Base-by-base conservation (phyloP, 139 green algal species). In the Pycnococcus provasolii region DNA sequence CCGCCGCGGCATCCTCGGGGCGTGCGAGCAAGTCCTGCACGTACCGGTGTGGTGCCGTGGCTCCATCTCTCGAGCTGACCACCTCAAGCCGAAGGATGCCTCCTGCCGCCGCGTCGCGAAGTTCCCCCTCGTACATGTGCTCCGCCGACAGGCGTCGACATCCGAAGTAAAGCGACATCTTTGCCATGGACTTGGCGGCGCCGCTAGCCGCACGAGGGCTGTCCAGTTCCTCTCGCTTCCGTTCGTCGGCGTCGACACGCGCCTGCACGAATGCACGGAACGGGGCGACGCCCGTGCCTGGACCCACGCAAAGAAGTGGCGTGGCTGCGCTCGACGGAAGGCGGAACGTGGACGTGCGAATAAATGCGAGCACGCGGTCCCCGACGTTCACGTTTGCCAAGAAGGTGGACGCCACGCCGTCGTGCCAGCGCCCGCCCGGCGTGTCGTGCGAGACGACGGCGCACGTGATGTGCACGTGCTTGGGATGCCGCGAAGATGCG, bases 241-340 rank as follows among this genome's bases (percentile, higher is more conserved):
- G 26, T 26, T 26, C 26, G 26, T 26, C 26, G 26, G 26, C 26
- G 26, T 26, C 26, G 26, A 26, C 26, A 26, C 26, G 26, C 26
- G 26, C 26, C 83, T 97, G 91, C 45, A 98, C 74, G 77, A 98
- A 98, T 26, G 87, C 92, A 2, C 92, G 73, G 83, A 97, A 98
- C 43, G 92, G 92, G 0, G 92, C 92, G 37, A 97, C 75, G 2
- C 92, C 92, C 0, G 92, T 97, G 76, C 92, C 92, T 0, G 92
- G 92, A 1, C 92, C 92, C 4, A 98, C 77, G 92, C 97, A 97
- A 15, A 97, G 69, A 15, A 98, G 55, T 0, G 92, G 91, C 46
- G 66, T 66, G 2, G 13, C 15, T 2, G 76, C 58, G 66, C 89
- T 69, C 9, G 54, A 3, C 0, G 92, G 92, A 66, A 96, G 83